Evolutionary conservation across 148 eudicot species (phyloP).

Genomic region (Silene latifolia): DNA sequence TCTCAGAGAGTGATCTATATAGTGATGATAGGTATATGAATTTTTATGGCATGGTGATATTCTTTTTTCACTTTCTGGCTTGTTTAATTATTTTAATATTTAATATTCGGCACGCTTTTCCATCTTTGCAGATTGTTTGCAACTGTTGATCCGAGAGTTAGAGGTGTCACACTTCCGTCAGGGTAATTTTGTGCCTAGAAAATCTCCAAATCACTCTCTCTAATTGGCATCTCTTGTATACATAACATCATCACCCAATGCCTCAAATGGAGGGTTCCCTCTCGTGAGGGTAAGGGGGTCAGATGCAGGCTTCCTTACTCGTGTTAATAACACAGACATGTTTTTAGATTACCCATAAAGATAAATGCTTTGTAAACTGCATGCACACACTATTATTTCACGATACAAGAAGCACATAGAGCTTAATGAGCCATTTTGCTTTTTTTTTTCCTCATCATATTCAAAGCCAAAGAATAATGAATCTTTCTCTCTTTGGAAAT

Average conservation of each 20-base stretch:
- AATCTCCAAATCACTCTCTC: not conserved
- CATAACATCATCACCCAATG: too few species aligned
- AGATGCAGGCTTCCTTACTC: too few species aligned
- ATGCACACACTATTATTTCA: not conserved
- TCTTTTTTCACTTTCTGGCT: not conserved
- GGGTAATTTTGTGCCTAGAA: constrained; percentile 48
- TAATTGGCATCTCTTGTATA: constrained; percentile 1
- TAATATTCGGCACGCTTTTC: constrained; percentile 5
- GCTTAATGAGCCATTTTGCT: not conserved
- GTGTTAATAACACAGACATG: too few species aligned
- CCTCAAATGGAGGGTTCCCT: too few species aligned
- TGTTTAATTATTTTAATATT: not conserved
- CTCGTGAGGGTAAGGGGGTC: too few species aligned
- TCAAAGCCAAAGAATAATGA: not conserved
- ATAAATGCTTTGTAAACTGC: too few species aligned
- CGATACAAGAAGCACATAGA: not conserved
- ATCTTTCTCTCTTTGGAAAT: not conserved
- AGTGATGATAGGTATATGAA: constrained; percentile 61
- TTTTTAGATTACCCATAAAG: too few species aligned
- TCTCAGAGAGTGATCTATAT: constrained; percentile 61
- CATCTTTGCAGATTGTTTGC: constrained; percentile 75
- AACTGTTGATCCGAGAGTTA: constrained; percentile 83
- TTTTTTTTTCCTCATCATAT: not conserved
- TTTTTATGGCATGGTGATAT: not conserved
- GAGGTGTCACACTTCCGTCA: constrained; percentile 82